Evolutionary conservation across 495 filamentous ascomycete genomes (phyloP), one percentile per base, ranked within the genome.

Genomic region (Penicillium lagena): DNA sequence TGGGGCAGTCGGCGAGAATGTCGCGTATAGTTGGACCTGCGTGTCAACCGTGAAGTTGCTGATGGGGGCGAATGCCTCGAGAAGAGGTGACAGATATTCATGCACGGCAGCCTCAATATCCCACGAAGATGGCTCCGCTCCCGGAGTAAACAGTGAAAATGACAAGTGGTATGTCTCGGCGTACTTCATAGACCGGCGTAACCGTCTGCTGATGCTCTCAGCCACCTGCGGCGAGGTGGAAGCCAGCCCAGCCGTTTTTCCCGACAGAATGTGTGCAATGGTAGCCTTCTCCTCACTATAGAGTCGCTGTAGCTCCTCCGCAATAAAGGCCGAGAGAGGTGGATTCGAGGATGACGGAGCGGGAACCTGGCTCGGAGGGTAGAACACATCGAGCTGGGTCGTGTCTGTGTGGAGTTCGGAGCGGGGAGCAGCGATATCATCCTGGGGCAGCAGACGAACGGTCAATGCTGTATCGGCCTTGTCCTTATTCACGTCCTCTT

Each of bases 11-110:
- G 87, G 89, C 5, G 82, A 75, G 49, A 85, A 83, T 0, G 75
- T 71, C 2, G 93, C 93, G 60, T 95, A 95, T 1, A 96, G 75
- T 68, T 98, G 93, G 10, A 97, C 85, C 62, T 98, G 93, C 1
- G 89, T 95, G 60, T 97, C 93, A 32, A 98, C 82, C 14, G 93
- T 96, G 62, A 98, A 97, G 59, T 95, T 91, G 72, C 87, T 90
- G 51, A 97, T 91, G 12, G 81, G 73, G 3, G 80, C 76, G 22
- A 96, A 76, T 28, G 85, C 78, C 32, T 87, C 74, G 1, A 97
- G 73, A 36, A 97, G 74, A 1, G 93, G 91, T 12, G 79, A 70
- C 56, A 98, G 76, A 62, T 94, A 89, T 55, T 89, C 78, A 11
- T 83, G 74, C 31, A 97, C 77, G 7, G 90, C 90, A 34, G 75